Conservation (phyloP, 2,329 filamentous ascomycete species). For the Ceratocystiopsis minuta region DNA sequence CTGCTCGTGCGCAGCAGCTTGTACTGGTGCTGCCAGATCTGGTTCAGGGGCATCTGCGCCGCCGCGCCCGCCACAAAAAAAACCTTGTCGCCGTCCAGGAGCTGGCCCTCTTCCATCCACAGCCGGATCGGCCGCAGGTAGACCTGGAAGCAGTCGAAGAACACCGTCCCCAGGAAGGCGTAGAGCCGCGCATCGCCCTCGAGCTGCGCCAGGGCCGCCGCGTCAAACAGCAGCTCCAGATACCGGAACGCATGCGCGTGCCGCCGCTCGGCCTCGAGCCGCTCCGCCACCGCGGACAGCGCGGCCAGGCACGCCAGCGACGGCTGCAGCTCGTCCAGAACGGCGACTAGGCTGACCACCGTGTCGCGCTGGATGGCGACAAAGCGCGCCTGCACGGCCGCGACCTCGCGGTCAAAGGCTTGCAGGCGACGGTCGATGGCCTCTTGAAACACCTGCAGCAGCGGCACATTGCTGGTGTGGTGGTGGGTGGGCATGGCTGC, state of each 20-base stretch:
- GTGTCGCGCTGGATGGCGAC: slow-evolving; percentile 33
- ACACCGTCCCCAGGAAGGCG: slow-evolving; percentile 45
- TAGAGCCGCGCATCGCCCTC: slow-evolving; percentile 46
- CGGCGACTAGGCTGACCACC: slow-evolving; percentile 46
- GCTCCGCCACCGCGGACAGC: slow-evolving; percentile 43
- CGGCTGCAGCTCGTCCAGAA: slow-evolving; percentile 38
- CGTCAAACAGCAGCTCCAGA: slow-evolving; percentile 60
- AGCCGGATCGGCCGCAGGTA: slow-evolving; percentile 63
- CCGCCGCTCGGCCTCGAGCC: slow-evolving; percentile 30
- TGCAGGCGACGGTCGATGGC: slow-evolving; percentile 38
- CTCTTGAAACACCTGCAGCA: slow-evolving; percentile 55
- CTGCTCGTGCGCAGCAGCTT: slow-evolving; percentile 42
- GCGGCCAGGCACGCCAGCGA: slow-evolving; percentile 36
- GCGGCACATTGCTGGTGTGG: slow-evolving; percentile 21
- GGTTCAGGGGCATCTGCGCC: slow-evolving; percentile 37
- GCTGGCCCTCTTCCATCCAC: slow-evolving; percentile 71
- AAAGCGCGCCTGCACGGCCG: slow-evolving; percentile 40
- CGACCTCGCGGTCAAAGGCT: slow-evolving; percentile 40
- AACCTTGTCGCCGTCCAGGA: slow-evolving; percentile 44
- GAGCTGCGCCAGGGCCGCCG: slow-evolving; percentile 51
- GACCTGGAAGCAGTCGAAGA: slow-evolving; percentile 64
- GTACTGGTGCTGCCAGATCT: slow-evolving; percentile 63
- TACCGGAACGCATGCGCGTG: slow-evolving; percentile 44
- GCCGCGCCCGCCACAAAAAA: slow-evolving; percentile 57
- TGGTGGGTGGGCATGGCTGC: neutral